These are phyloP conservation scores for Epichloe amarillans DNA, from an alignment of 2,329 filamentous ascomycete genomes.

Conservation along the genomic window DNA sequence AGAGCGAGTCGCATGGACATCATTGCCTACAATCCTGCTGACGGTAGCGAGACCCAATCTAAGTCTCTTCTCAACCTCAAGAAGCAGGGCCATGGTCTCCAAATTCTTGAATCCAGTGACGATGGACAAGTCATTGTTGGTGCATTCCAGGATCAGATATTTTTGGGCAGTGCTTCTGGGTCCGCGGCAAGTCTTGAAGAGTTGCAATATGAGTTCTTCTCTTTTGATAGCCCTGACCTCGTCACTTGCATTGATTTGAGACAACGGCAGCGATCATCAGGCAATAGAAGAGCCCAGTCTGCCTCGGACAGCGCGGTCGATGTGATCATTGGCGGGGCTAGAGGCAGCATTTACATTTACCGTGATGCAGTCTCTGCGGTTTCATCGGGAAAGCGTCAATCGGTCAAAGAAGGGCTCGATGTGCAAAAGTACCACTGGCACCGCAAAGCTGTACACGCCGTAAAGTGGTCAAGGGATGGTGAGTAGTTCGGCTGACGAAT, in stretches of 20 bases:
- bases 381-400: slow-evolving; percentile 25
- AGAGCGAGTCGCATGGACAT: slow-evolving; percentile 24
- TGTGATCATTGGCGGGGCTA: slow-evolving; percentile 61
- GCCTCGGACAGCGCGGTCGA: slow-evolving; percentile 40
- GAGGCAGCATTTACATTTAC: slow-evolving; percentile 72
- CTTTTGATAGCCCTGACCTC: slow-evolving; percentile 46
- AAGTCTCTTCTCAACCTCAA: slow-evolving; percentile 24
- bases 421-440: slow-evolving; percentile 81
- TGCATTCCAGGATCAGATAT: slow-evolving; percentile 24
- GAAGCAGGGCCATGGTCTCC: slow-evolving; percentile 22
- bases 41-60: slow-evolving; percentile 15
- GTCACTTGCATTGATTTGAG: slow-evolving; percentile 56
- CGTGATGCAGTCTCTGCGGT: slow-evolving; percentile 55
- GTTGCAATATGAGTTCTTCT: slow-evolving; percentile 40
- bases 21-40: slow-evolving; percentile 30
- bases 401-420: slow-evolving; percentile 35
- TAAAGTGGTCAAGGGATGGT: slow-evolving; percentile 93
- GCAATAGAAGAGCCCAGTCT: slow-evolving; percentile 13
- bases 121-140: slow-evolving; percentile 43
- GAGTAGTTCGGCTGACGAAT: slow-evolving; percentile 12
- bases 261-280: slow-evolving; percentile 16
- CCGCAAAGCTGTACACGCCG: slow-evolving; percentile 62
- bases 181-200: slow-evolving; percentile 13
- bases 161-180: slow-evolving; percentile 18
- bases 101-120: slow-evolving; percentile 33